Percentiles rank a stretch among this genome's conserved stretches.
These are phyloP conservation scores for Craspedostauros australis DNA, from an alignment of 108 stramenopile genomes.

Conservation along the genomic window DNA sequence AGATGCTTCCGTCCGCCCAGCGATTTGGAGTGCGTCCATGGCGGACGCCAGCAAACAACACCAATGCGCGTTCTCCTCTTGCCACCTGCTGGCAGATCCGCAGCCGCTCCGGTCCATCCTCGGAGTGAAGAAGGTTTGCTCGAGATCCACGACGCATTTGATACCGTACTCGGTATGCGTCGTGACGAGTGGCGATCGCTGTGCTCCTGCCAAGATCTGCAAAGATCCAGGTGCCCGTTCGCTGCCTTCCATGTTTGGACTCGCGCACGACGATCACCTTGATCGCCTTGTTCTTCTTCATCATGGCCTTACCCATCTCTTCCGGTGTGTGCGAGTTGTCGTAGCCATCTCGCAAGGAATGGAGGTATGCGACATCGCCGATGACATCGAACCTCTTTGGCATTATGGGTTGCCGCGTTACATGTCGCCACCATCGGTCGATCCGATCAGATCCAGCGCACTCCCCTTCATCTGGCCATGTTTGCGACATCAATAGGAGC, in stretches of 20 bases:
- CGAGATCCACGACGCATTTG: slow-evolving; percentile 78
- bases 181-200: slow-evolving; percentile 62
- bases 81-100: slow-evolving; percentile 78
- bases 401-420: slow-evolving; percentile 5
- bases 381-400: slow-evolving; percentile 62
- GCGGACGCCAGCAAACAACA: slow-evolving; percentile 81
- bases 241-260: slow-evolving; percentile 33
- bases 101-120: slow-evolving; percentile 78
- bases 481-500: slow-evolving; percentile 14
- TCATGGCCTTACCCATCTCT: slow-evolving; percentile 54
- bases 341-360: slow-evolving; percentile 38
- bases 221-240: slow-evolving; percentile 67
- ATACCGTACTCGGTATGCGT: slow-evolving; percentile 80
- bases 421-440: too few relatives aligned
- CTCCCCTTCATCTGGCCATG: too few relatives aligned
- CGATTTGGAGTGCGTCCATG: slow-evolving; percentile 83
- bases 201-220: slow-evolving; percentile 55
- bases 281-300: slow-evolving; percentile 72
- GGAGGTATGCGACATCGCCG: slow-evolving; percentile 78
- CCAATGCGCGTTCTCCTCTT: slow-evolving; percentile 73
- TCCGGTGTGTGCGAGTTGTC: too few relatives aligned
- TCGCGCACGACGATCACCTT: slow-evolving; percentile 52
- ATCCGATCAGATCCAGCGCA: not conserved
- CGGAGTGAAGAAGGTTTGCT: slow-evolving; percentile 78
- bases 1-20: slow-evolving; percentile 64